Base-by-base conservation (phyloP, 2,329 filamentous ascomycete genomes). In the Blastomyces emzantsi region DNA sequence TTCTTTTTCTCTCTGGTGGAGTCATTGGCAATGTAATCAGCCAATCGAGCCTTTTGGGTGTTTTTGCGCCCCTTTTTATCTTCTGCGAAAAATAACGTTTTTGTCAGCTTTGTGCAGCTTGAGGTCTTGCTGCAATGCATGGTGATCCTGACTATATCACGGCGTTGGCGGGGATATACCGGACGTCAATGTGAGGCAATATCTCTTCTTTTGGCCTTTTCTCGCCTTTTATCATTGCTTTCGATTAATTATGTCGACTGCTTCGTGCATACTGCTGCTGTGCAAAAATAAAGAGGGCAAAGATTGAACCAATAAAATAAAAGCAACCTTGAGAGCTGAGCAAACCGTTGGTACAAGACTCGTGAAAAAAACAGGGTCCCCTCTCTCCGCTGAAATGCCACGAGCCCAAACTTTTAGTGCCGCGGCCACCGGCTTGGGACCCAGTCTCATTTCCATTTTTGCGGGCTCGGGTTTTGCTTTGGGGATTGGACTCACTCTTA, bases 51-150 rank as follows among this genome's bases (percentile, higher is more conserved):
- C 7, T 9, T 9, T 55, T 9, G 17, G 17, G 30, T 8, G 6
- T 55, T 36, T n/a, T 36, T 33, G 52, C 30, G 6, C 19, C 30
- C 19, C 15, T 22, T 36, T 36, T n/a, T 8, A 11, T 36, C 30
- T n/a, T 13, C n/a, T n/a, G 9, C 49, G 13, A n/a, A 56, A 55
- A 56, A 56, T 39, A 22, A 39, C 30, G 7, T 28, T 52, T 11
- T 56, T 56, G 30, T 56, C 54, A 56, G 54, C 54, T 56, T 56
- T 56, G 54, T 56, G 54, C 54, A 56, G 54, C 33, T 56, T n/a
- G 28, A 19, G 54, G 33, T 39, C 30, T 22, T 33, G 19, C 54
- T 36, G 54, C 30, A 9, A 56, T 36, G 54, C 54, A 56, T 1
- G 30, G 52, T 36, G 33, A 33, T 36, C 33, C 28, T 36, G 11